These are phyloP conservation scores for Eucommia ulmoides DNA, from an alignment of 257 asterid species.

Conservation along the genomic window DNA sequence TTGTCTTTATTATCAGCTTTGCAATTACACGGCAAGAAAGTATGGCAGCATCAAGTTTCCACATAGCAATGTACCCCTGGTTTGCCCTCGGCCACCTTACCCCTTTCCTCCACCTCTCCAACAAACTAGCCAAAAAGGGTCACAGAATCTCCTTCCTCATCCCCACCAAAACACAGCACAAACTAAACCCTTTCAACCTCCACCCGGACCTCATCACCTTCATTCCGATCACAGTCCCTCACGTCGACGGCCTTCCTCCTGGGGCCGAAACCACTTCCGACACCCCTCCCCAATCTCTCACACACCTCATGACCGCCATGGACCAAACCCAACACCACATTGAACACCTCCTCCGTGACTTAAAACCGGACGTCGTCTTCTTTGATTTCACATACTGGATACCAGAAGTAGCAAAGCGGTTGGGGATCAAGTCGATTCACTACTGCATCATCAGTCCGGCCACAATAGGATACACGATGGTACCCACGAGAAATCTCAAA, in stretches of 20 bases:
- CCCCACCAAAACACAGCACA: constrained; percentile 25
- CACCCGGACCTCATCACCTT: constrained; percentile 21
- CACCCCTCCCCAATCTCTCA: no score
- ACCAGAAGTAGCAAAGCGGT: constrained; percentile 13
- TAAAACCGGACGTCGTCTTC: constrained; percentile 11
- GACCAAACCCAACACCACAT: constrained; percentile 20
- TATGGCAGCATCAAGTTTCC: background rate
- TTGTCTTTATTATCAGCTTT: no score
- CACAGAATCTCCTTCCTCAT: constrained; percentile 30
- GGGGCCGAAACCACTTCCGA: no score
- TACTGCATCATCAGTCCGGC: constrained; percentile 29
- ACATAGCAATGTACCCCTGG: constrained; percentile 47
- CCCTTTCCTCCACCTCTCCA: constrained; percentile 38
- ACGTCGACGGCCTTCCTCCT: constrained; percentile 31
- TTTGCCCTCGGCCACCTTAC: constrained; percentile 54
- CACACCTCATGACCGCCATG: constrained; percentile 36
- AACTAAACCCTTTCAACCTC: constrained; percentile 23
- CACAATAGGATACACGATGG: constrained; percentile 20
- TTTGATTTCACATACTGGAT: constrained; percentile 18
- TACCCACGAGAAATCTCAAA: constrained; percentile 6
- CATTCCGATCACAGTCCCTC: constrained; percentile 25
- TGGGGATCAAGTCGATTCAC: constrained; percentile 17
- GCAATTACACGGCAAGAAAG: no score
- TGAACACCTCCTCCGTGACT: constrained; percentile 2
- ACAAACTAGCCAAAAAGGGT: constrained; percentile 40